Conservation (phyloP, 129 eudicot species). For the Rutidosis leptorrhynchoides region DNA sequence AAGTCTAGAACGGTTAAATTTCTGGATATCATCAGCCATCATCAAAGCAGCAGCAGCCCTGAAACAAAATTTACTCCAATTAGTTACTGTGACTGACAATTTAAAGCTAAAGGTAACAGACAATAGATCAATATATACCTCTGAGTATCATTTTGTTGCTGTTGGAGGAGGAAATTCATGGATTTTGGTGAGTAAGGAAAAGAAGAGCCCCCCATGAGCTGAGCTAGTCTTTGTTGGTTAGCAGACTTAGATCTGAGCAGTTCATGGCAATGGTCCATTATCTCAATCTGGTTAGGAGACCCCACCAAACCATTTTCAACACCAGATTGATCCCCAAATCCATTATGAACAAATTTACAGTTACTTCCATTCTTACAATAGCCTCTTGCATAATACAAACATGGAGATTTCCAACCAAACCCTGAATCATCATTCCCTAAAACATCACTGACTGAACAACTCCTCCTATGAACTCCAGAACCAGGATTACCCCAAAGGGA, state of each 20-base stretch:
- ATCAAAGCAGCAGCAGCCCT: conserved; percentile 48
- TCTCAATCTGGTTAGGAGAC: conserved; percentile 52
- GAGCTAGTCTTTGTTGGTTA: conserved; percentile 51
- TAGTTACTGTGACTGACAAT: too few relatives aligned
- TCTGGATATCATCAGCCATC: conserved; percentile 54
- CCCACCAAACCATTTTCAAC: conserved; percentile 38
- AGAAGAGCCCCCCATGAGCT: conserved; percentile 44
- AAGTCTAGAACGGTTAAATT: conserved; percentile 38
- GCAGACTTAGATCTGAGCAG: conserved; percentile 54
- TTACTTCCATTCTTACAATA: conserved; percentile 70
- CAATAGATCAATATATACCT: too few relatives aligned
- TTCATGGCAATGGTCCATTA: conserved; percentile 57
- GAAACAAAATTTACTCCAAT: too few relatives aligned
- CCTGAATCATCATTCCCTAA: too few relatives aligned
- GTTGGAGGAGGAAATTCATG: conserved; percentile 49
- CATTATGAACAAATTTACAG: conserved; percentile 53
- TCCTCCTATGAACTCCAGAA: too few relatives aligned
- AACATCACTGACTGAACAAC: too few relatives aligned
- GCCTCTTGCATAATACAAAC: conserved; percentile 75
- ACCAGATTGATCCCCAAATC: conserved; percentile 16
- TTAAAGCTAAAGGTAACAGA: too few relatives aligned
- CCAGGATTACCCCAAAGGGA: too few relatives aligned
- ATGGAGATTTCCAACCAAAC: conserved; percentile 95
- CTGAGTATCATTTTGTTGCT: too few relatives aligned
- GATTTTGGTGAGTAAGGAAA: conserved; percentile 44